Evolutionary conservation across 108 stramenopile genomes (phyloP).

Genomic region (Pseudonitzschia multiseries): DNA sequence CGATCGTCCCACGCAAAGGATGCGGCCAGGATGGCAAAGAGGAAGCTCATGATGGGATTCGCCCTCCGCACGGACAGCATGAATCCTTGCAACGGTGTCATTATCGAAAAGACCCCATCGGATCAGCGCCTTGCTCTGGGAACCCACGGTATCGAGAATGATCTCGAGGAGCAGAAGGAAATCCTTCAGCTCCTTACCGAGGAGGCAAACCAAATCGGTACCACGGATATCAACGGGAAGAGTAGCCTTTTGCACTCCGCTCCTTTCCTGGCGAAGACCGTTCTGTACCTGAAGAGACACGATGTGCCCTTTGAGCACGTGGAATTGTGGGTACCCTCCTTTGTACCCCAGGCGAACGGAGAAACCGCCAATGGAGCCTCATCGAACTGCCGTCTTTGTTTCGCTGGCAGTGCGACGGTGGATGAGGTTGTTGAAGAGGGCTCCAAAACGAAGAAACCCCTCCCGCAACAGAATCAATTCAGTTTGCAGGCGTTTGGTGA

Average conservation of each 20-base stretch:
- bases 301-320: conserved; percentile 84
- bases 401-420: conserved; percentile 75
- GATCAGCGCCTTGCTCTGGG: conserved; percentile 36
- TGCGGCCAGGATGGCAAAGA: conserved; percentile 65
- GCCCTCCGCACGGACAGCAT: conserved; percentile 62
- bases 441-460: conserved; percentile 28
- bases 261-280: conserved; percentile 70
- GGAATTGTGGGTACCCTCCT: conserved; percentile 88
- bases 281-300: conserved; percentile 66
- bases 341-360: conserved; percentile 53
- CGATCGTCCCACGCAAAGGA: conserved; percentile 70
- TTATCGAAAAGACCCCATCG: conserved; percentile 55
- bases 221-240: conserved; percentile 47
- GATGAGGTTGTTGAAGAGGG: conserved; percentile 51
- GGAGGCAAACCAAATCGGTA: conserved; percentile 34
- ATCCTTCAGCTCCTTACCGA: conserved; percentile 45
- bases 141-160: conserved; percentile 26
- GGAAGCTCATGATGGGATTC: conserved; percentile 83
- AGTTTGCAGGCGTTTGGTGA: conserved; percentile 80
- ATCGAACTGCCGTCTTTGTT: conserved; percentile 78
- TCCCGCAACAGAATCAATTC: conserved; percentile 65
- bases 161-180: conserved; percentile 34
- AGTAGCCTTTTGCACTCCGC: conserved; percentile 66
- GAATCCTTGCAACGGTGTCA: conserved; percentile 75
- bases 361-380: conserved; percentile 13